Evolutionary conservation across 192 early-diverging fungal genomes (phyloP).

Genomic region (Linnemannia elongata): DNA sequence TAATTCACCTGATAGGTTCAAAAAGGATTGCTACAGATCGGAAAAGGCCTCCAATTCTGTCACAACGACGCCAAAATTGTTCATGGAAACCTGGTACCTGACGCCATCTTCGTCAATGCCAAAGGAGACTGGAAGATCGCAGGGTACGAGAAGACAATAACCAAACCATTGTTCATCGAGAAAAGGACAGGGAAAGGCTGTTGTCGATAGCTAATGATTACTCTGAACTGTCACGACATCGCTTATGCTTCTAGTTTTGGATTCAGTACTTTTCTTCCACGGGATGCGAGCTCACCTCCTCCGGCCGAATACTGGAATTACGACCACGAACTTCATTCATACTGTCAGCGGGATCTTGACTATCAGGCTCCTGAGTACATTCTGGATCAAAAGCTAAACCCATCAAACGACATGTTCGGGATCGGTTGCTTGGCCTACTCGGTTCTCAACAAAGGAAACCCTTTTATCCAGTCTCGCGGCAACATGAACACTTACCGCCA

Average conservation of each 20-base stretch:
- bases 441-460: conserved; percentile 74
- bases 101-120: conserved; percentile 81
- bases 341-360: conserved; percentile 67
- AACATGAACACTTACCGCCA: conserved; percentile 76
- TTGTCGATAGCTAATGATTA: neutral
- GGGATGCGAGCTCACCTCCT: conserved; percentile 50
- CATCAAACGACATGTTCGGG: conserved; percentile 82
- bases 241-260: conserved; percentile 63
- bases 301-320: conserved; percentile 62
- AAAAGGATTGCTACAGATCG: conserved; percentile 81
- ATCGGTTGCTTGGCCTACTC: conserved; percentile 85
- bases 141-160: conserved; percentile 57
- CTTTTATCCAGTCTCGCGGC: conserved; percentile 73
- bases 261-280: conserved; percentile 69
- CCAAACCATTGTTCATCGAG: neutral
- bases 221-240: neutral
- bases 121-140: conserved; percentile 88
- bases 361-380: conserved; percentile 78
- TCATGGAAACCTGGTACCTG: conserved; percentile 81
- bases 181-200: neutral
- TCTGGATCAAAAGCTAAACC: conserved; percentile 65
- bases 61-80: conserved; percentile 79
- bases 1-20: conserved; percentile 65
- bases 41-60: conserved; percentile 82
- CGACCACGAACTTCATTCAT: conserved; percentile 69